A percentile compares a stretch with the other conserved stretches of the same genome.
These are phyloP conservation scores for Oenanthe javanica DNA, from an alignment of 140 eudicot genomes.

Conservation along the genomic window DNA sequence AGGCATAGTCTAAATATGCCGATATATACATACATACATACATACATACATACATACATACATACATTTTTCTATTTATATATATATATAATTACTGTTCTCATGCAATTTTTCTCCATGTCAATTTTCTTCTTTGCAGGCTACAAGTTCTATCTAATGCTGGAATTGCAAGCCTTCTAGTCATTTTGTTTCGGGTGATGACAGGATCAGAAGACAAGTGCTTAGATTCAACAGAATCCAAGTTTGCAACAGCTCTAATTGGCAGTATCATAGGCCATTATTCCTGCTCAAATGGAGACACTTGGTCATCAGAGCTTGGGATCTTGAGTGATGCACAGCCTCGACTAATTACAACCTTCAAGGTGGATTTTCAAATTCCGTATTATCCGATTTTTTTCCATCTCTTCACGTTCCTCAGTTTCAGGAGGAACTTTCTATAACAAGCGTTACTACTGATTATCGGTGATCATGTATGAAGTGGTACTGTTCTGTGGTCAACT, in stretches of 20 bases:
- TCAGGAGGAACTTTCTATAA: not conserved
- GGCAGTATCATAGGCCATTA: conserved; percentile 92
- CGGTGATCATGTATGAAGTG: not conserved
- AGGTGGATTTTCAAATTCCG: conserved; percentile 37
- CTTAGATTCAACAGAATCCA: conserved; percentile 64
- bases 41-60: too few relatives aligned
- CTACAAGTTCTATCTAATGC: conserved; percentile 77
- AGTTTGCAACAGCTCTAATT: conserved; percentile 50
- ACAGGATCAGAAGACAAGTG: conserved; percentile 62
- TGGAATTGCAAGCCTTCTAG: conserved; percentile 61
- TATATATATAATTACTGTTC: not conserved
- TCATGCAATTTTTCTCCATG: not conserved
- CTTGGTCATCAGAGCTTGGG: conserved; percentile 99
- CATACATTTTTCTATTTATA: too few relatives aligned
- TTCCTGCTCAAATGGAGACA: conserved; percentile 89
- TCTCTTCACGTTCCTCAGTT: not conserved
- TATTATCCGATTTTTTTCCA: not conserved
- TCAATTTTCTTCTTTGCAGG: conserved; percentile 37
- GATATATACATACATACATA: too few relatives aligned
- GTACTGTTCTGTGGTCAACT: not conserved
- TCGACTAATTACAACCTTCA: conserved; percentile 73
- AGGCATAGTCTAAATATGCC: not conserved
- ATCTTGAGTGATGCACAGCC: conserved; percentile 84
- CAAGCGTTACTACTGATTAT: not conserved
- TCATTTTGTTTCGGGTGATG: conserved; percentile 46